Evolutionary conservation across 2,329 filamentous ascomycete species (phyloP), one percentile per base, ranked within the genome.

Genomic region (Arthrobotrys entomopaga): DNA sequence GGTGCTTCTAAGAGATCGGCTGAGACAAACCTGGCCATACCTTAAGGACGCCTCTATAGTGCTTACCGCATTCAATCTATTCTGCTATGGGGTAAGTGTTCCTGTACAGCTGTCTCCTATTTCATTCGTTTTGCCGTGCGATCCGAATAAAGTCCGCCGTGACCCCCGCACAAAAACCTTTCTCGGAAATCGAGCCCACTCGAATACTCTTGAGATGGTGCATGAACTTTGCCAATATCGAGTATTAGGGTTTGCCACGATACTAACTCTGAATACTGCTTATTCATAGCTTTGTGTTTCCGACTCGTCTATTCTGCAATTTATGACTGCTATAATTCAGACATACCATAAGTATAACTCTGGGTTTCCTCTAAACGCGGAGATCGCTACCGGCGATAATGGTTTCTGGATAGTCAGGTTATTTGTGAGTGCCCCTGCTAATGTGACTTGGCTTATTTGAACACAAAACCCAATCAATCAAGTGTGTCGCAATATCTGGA

Each of bases 21-120:
- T 75, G 15, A 70, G 50, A 46, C 34, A 54, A 11, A 70, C 46
- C 20, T 75, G 71, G 71, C 71, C 71, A 16, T 64, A 65, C 26
- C 48, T 75, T n/a, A 69, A 75, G 8, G 71, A 75, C 34, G 71
- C 71, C 5, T 75, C 71, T 22, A 58, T 75, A 38, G 65, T 75
- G 8, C 65, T 75, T 15, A 75, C 71, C 16, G 71, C 71, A 5
- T 70, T 75, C 46, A 69, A 75, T 50, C 49, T 75, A 20, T 75
- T 75, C 26, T 70, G 64, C 26, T 75, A 75, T 16, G 71, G 71
- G 26, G 71, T 75, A 65, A 54, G 71, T 70, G 15, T 19, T 22
- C 24, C 38, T n/a, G n/a, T n/a, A n/a, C n/a, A n/a, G n/a, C n/a
- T n/a, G 2, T 59, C 20, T 15, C 6, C 34, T 26, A 2, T 34